These are phyloP conservation scores for Chenopodium suecicum DNA, from an alignment of 148 eudicot species.

Conservation along the genomic window DNA sequence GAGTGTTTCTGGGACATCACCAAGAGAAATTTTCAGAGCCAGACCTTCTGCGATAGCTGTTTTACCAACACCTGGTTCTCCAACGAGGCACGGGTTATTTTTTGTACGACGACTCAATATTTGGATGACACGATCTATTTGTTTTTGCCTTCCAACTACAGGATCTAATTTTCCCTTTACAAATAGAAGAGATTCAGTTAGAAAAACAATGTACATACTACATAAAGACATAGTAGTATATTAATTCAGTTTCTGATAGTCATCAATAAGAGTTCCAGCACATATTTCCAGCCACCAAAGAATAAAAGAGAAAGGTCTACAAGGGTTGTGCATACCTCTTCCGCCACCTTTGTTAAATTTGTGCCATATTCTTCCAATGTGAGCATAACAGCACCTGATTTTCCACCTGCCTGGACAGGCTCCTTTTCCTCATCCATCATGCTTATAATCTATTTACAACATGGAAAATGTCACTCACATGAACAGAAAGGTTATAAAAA, in stretches of 20 bases:
- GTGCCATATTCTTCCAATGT: slow-evolving; percentile 89
- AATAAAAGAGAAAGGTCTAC: slow-evolving; percentile 1
- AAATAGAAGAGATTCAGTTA: slow-evolving; percentile 20
- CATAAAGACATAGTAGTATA: neutral
- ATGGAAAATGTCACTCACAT: neutral
- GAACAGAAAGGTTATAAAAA: neutral
- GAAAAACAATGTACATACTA: neutral
- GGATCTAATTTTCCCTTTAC: slow-evolving; percentile 88
- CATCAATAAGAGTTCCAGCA: neutral
- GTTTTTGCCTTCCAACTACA: slow-evolving; percentile 78
- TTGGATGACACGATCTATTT: slow-evolving; percentile 90
- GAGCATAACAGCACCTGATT: slow-evolving; percentile 61
- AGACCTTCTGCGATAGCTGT: slow-evolving; percentile 95
- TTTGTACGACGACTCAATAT: slow-evolving; percentile 77
- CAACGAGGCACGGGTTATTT: slow-evolving; percentile 88
- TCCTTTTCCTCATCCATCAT: slow-evolving; percentile 77
- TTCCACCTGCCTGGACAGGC: slow-evolving; percentile 58
- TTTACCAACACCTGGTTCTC: slow-evolving; percentile 96
- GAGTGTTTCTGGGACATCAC: slow-evolving; percentile 88
- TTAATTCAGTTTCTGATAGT: neutral
- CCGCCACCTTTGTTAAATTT: slow-evolving; percentile 77
- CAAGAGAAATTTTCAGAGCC: slow-evolving; percentile 72
- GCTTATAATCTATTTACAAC: slow-evolving; percentile 49
- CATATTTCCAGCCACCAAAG: neutral
- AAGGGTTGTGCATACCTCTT: slow-evolving; percentile 54